A percentile compares a stretch with the other conserved stretches of the same genome.
phyloP scores from a whole-genome alignment of 768 basidiomycete species.

The Tylopilus subfusipes region DNA sequence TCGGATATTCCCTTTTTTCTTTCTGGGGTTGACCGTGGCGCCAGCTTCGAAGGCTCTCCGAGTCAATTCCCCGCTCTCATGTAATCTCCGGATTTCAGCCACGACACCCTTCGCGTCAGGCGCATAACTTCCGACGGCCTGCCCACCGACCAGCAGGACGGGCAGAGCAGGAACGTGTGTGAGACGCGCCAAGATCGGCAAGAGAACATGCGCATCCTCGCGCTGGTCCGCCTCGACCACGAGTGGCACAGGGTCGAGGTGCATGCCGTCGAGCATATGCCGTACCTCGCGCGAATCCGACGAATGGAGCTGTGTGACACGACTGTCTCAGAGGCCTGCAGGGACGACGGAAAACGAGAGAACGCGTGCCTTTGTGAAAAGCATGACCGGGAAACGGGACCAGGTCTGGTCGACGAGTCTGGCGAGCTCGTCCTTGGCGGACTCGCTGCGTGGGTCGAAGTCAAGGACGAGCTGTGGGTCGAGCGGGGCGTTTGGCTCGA shows the following conservation, averaged over 20 bases:
- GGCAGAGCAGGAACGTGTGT: slow-evolving; percentile 56
- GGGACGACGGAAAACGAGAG: neutral
- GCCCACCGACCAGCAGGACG: slow-evolving; percentile 66
- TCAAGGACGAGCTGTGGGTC: slow-evolving; percentile 81
- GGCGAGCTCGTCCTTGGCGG: slow-evolving; percentile 57
- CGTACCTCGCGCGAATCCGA: slow-evolving; percentile 66
- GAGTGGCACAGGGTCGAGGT: slow-evolving; percentile 59
- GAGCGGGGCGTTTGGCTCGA: slow-evolving; percentile 62
- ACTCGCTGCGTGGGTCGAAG: slow-evolving; percentile 69
- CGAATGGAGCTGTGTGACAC: slow-evolving; percentile 50
- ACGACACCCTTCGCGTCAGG: slow-evolving; percentile 27
- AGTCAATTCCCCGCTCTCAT: slow-evolving; percentile 49
- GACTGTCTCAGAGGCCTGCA: slow-evolving; percentile 1
- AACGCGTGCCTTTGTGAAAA: slow-evolving; percentile 61
- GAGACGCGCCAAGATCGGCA: slow-evolving; percentile 59
- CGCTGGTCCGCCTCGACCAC: slow-evolving; percentile 72
- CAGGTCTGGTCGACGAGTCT: slow-evolving; percentile 64
- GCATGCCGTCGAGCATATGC: slow-evolving; percentile 48
- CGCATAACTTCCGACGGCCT: slow-evolving; percentile 41
- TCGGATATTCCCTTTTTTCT: slow-evolving; percentile 44
- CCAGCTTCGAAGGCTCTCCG: slow-evolving; percentile 53
- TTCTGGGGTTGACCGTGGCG: slow-evolving; percentile 50
- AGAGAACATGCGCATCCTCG: slow-evolving; percentile 63
- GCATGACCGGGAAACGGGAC: slow-evolving; percentile 68
- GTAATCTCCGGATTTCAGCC: slow-evolving; percentile 48